phyloP scores from a whole-genome alignment of 1,139 yeast species.

The Protomyces gravidus region DNA sequence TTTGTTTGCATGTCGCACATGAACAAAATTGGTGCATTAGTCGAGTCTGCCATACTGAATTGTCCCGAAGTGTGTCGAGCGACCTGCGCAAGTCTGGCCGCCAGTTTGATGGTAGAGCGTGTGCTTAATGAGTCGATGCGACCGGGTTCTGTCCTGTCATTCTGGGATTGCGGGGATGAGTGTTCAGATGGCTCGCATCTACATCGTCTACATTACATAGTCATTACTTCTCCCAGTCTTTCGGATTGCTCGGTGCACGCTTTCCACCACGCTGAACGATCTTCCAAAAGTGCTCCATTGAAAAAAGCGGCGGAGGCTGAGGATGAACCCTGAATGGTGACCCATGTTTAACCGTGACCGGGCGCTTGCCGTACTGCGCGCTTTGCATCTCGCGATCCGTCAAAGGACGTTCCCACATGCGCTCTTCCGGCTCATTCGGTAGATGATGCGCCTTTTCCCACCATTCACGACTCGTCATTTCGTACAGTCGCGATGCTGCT shows the following conservation, averaged over 20 bases:
- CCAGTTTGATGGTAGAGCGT: background rate
- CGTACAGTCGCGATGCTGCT: constrained; percentile 64
- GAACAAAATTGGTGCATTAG: constrained; percentile 9
- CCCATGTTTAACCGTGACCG: constrained; percentile 16
- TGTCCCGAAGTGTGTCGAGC: background rate
- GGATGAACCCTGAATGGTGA: constrained; percentile 22
- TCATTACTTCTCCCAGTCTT: constrained; percentile 8
- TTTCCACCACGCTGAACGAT: constrained; percentile 61
- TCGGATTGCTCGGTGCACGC: constrained; percentile 46
- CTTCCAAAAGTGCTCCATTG: constrained; percentile 59
- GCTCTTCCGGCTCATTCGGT: constrained; percentile 28
- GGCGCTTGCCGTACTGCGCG: background rate
- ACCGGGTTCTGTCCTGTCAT: background rate
- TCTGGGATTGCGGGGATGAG: background rate
- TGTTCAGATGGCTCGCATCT: background rate
- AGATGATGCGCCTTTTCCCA: constrained; percentile 37
- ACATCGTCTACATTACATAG: background rate
- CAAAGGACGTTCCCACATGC: constrained; percentile 4
- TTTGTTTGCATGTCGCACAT: constrained; percentile 27
- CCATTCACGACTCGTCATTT: constrained; percentile 61
- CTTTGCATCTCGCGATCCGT: constrained; percentile 9
- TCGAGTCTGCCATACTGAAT: background rate
- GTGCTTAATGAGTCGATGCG: background rate
- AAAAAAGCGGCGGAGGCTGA: constrained; percentile 49
- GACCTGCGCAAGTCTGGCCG: background rate